A percentile compares a stretch with the other conserved stretches of the same genome.
phyloP scores from a whole-genome alignment of 169 alveolate species.

The Perkinsus chesapeaki region DNA sequence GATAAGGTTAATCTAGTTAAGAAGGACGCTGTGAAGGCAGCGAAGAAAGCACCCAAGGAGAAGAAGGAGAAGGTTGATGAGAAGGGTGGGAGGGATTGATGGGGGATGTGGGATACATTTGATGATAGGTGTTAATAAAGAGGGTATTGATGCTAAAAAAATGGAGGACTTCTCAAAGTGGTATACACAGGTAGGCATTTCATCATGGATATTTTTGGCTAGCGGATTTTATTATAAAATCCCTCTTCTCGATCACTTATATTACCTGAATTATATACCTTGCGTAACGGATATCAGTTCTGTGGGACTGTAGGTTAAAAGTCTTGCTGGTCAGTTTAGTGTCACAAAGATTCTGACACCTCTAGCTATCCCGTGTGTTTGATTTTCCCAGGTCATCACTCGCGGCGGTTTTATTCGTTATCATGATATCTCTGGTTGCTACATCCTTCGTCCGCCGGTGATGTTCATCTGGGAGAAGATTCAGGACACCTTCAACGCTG shows the following conservation, averaged over 20 bases:
- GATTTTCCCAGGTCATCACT: constrained; percentile 83
- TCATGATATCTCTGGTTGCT: constrained; percentile 98
- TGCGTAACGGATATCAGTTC: not conserved
- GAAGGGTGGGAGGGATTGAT: not conserved
- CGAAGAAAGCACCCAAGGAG: not conserved
- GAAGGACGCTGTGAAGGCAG: not conserved
- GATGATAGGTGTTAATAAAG: constrained; percentile 23
- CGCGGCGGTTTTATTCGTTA: constrained; percentile 95
- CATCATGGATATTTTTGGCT: not conserved
- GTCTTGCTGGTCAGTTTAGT: not conserved
- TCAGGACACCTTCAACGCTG: constrained; percentile 77
- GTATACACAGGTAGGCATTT: constrained; percentile 52
- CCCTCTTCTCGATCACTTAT: not conserved
- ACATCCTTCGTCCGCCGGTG: constrained; percentile 94
- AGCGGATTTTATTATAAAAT: not conserved
- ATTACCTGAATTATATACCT: not conserved
- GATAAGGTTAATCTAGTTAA: not conserved
- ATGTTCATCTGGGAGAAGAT: constrained; percentile 95
- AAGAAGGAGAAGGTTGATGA: not conserved
- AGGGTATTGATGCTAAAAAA: constrained; percentile 67
- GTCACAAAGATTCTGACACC: not conserved
- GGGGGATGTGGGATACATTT: not conserved
- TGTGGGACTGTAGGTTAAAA: not conserved
- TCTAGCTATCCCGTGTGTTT: constrained; percentile 6
- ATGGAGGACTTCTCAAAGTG: constrained; percentile 66